Evolutionary conservation across 352 stramenopile species (phyloP).

Genomic region (Globisporangium nunn): DNA sequence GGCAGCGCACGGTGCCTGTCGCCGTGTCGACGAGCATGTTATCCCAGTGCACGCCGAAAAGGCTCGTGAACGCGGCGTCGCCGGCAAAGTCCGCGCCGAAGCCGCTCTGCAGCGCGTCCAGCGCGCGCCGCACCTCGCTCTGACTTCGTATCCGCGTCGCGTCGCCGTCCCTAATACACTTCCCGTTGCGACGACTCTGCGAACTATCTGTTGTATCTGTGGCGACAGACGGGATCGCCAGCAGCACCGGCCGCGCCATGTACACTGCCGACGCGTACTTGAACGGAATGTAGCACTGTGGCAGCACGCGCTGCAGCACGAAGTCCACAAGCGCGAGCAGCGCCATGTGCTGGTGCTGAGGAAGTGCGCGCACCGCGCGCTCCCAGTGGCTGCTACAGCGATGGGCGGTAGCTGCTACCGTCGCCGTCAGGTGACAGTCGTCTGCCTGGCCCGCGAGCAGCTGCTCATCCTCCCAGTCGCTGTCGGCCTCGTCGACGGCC

Average conservation of each 20-base stretch:
- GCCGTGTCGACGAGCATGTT: slow-evolving; percentile 35
- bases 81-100: slow-evolving; percentile 9
- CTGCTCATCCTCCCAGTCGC: slow-evolving; percentile 44
- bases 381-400: slow-evolving; percentile 14
- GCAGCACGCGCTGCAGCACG: slow-evolving; percentile 35
- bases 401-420: not conserved
- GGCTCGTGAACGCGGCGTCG: slow-evolving; percentile 24
- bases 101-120: slow-evolving; percentile 10
- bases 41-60: slow-evolving; percentile 62
- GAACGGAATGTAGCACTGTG: slow-evolving; percentile 56
- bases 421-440: slow-evolving; percentile 26
- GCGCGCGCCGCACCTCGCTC: not conserved
- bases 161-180: not conserved
- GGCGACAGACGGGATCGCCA: slow-evolving; percentile 8
- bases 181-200: not conserved
- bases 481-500: slow-evolving; percentile 23
- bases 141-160: not conserved
- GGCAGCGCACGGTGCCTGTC: slow-evolving; percentile 25
- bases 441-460: slow-evolving; percentile 16
- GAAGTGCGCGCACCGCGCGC: slow-evolving; percentile 28
- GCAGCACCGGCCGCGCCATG: slow-evolving; percentile 39
- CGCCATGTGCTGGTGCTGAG: slow-evolving; percentile 41
- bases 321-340: slow-evolving; percentile 48
- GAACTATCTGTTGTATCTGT: not conserved
- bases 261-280: slow-evolving; percentile 52